Percentiles rank a stretch among this genome's conserved stretches.
Conservation (phyloP, 2,329 filamentous ascomycete genomes). For the Furcasterigmium furcatum region DNA sequence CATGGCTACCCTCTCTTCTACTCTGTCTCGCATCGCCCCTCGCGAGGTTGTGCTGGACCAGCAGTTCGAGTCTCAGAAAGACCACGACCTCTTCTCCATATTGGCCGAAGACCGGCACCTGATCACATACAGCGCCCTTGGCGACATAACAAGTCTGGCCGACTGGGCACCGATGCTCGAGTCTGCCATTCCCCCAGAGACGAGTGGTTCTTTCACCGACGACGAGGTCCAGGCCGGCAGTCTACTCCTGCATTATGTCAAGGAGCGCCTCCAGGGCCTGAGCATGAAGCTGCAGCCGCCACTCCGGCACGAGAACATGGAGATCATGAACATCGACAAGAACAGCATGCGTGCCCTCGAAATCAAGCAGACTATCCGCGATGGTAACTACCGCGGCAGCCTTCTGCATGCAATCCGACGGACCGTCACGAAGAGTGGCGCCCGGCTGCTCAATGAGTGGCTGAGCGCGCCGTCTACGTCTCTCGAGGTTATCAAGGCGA, state of each 20-base stretch:
- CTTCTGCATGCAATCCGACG: slow-evolving; percentile 84
- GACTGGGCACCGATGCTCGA: slow-evolving; percentile 79
- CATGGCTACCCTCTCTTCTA: slow-evolving; percentile 69
- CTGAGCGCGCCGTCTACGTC: slow-evolving; percentile 92
- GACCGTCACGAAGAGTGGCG: slow-evolving; percentile 89
- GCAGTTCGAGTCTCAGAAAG: slow-evolving; percentile 51
- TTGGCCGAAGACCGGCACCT: slow-evolving; percentile 73
- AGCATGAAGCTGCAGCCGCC: slow-evolving; percentile 84
- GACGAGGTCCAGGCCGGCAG: slow-evolving; percentile 75
- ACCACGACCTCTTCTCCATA: slow-evolving; percentile 62
- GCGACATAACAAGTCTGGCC: slow-evolving; percentile 43
- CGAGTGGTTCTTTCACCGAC: slow-evolving; percentile 54
- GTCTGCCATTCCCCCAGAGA: slow-evolving; percentile 56
- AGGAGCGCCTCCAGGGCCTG: slow-evolving; percentile 71
- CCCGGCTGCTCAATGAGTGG: slow-evolving; percentile 79
- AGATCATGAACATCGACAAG: slow-evolving; percentile 88
- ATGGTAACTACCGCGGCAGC: slow-evolving; percentile 76
- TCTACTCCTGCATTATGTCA: slow-evolving; percentile 80
- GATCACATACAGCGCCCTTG: slow-evolving; percentile 65
- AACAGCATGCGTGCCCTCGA: slow-evolving; percentile 88
- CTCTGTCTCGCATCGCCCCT: slow-evolving; percentile 78
- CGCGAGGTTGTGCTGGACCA: slow-evolving; percentile 80
- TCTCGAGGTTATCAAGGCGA: slow-evolving; percentile 69
- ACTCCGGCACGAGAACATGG: slow-evolving; percentile 65
- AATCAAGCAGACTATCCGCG: slow-evolving; percentile 80